These are phyloP conservation scores for Fusarium sp. DNA, from an alignment of 2,329 filamentous ascomycete species.

Conservation along the genomic window DNA sequence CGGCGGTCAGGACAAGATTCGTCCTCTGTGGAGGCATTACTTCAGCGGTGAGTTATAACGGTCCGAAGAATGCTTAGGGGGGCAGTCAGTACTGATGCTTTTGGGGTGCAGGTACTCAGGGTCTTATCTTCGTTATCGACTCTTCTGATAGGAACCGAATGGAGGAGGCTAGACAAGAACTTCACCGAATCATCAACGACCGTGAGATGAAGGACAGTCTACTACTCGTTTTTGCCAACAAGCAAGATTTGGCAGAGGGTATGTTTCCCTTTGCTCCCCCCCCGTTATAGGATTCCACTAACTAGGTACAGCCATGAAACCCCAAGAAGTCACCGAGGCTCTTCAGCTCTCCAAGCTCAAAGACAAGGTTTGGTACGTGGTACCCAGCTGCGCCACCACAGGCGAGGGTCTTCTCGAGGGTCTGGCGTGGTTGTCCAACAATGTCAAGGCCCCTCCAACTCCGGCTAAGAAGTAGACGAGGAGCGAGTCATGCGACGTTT, in stretches of 20 bases:
- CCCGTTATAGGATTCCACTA: background rate
- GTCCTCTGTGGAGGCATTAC: slow-evolving; percentile 97
- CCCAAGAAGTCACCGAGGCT: slow-evolving; percentile 80
- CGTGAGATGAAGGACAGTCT: slow-evolving; percentile 97
- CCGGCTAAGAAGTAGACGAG: slow-evolving; percentile 63
- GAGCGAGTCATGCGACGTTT: slow-evolving; percentile 2
- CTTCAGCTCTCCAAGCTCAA: slow-evolving; percentile 81
- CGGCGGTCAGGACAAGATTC: slow-evolving; percentile 98
- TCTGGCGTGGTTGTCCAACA: slow-evolving; percentile 84
- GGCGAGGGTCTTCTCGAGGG: slow-evolving; percentile 85
- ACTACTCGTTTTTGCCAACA: slow-evolving; percentile 96
- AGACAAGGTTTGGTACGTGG: slow-evolving; percentile 87
- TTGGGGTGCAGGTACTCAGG: slow-evolving; percentile 80
- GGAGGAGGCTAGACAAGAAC: slow-evolving; percentile 90
- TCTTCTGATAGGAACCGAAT: slow-evolving; percentile 91
- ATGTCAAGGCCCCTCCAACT: slow-evolving; percentile 74
- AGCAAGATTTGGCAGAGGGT: slow-evolving; percentile 93
- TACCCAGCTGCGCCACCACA: slow-evolving; percentile 83
- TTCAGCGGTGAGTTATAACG: slow-evolving; percentile 72
- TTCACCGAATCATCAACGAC: slow-evolving; percentile 97
- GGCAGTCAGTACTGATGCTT: background rate
- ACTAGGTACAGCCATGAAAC: slow-evolving; percentile 73
- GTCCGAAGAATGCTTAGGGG: background rate
- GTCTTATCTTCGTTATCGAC: slow-evolving; percentile 98
- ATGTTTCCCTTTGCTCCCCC: slow-evolving; percentile 23